Evolutionary conservation across 129 eudicot species (phyloP).

Genomic region (Flaveria trinervia): DNA sequence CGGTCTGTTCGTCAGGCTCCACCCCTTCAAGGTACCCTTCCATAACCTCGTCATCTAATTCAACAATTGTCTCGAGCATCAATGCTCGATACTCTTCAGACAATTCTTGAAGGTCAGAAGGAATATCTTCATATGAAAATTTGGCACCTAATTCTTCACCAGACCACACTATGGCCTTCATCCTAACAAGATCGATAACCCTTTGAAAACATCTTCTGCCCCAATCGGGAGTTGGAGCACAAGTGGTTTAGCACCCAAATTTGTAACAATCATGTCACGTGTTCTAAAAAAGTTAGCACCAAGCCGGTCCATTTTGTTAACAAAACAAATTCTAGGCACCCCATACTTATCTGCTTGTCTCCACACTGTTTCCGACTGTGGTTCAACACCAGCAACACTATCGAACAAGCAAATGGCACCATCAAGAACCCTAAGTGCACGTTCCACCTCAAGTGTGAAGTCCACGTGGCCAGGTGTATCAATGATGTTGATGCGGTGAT

Average conservation of each 20-base stretch:
- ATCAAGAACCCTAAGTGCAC: conserved; percentile 94
- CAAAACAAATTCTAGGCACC: conserved; percentile 96
- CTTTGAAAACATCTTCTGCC: conserved; percentile 75
- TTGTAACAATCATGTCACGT: conserved; percentile 84
- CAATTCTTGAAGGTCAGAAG: conserved; percentile 66
- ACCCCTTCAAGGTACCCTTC: conserved; percentile 85
- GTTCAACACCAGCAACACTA: conserved; percentile 98
- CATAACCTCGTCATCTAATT: conserved; percentile 85
- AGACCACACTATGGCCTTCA: conserved; percentile 89
- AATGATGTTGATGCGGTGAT: conserved; percentile 93
- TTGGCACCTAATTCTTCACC: conserved; percentile 96
- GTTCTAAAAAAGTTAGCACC: conserved; percentile 94
- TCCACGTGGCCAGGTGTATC: conserved; percentile 99
- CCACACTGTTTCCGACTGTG: conserved; percentile 99
- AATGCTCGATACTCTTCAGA: conserved; percentile 65
- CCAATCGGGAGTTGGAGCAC: conserved; percentile 90
- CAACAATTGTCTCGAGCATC: conserved; percentile 77
- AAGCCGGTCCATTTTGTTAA: conserved; percentile 92
- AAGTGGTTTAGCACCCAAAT: conserved; percentile 91
- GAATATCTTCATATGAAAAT: conserved; percentile 82
- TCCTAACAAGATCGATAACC: conserved; percentile 78
- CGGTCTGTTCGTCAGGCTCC: conserved; percentile 81
- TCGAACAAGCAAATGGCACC: conserved; percentile 96
- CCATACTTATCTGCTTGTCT: conserved; percentile 97
- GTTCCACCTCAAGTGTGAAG: conserved; percentile 99